Evolutionary conservation across 768 basidiomycete genomes (phyloP), one percentile per base, ranked within the genome.

Genomic region (Tylopilus sp.): DNA sequence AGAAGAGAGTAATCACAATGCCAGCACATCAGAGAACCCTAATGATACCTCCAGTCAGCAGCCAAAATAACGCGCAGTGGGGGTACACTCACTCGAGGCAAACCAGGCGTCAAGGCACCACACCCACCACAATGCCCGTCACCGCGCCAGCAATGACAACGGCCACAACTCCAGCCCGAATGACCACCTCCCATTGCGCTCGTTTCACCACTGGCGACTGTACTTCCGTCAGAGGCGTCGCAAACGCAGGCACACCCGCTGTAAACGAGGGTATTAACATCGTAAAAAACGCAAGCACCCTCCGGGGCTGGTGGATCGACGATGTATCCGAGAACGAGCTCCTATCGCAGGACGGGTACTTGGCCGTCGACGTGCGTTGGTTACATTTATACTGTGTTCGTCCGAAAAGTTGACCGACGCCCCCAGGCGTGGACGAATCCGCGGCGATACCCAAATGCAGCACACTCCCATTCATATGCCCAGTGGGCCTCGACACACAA

Each of bases 141-240:
- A 79, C 31, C 12, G 48, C 57, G 3, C 64, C 53, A 17, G 70
- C 64, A 1, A 72, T 48, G 13, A 84, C 23, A 21, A 80, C 68
- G 0, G 80, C 80, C 10, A 82, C 57, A 0, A 71, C 25, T 40
- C 72, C 74, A 3, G 83, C 84, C 33, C 86, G 73, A 23, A 86
- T 71, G 26, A 91, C 86, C 25, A 91, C 85, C 68, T 91, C 88
- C 90, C 89, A 91, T 59, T 92, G 90, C 3, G 81, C 87, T n/a
- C 90, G 77, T 46, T 80, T 76, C 45, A 91, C 80, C 50, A 85
- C 75, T 15, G 86, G 83, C 52, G 79, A 86, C 44, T 86, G 74
- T 20, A 91, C 74, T 36, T 75, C 76, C 39, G 89, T 89, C 50
- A 91, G 69, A 28, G 87, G 85, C 20, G 79, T 70, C 18, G 81